Percentiles rank a stretch among this genome's conserved stretches.
Conservation (phyloP, 306 rosid species). For the Quercus berberidifolia region DNA sequence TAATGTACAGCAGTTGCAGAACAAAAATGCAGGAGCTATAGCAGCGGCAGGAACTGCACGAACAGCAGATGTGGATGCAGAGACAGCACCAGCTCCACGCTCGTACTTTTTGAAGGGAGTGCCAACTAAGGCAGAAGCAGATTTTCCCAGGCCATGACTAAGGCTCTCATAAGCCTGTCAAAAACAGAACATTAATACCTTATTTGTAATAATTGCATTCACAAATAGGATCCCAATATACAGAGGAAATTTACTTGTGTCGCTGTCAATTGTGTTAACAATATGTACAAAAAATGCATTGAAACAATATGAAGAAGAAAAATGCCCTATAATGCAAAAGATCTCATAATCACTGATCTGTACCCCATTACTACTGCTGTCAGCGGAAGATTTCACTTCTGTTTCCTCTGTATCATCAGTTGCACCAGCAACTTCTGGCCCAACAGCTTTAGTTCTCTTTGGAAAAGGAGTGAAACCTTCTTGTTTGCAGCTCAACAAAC, state of each 20-base stretch:
- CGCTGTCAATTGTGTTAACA: not conserved
- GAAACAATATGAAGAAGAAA: not conserved
- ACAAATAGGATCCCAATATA: not conserved
- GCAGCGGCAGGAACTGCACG: slow-evolving; percentile 90
- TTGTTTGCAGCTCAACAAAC: too few species aligned
- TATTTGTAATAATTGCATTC: not conserved
- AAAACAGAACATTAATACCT: slow-evolving; percentile 18
- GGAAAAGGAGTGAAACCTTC: too few species aligned
- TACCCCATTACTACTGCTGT: too few species aligned
- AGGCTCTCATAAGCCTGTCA: slow-evolving; percentile 86
- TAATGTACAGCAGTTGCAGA: slow-evolving; percentile 92
- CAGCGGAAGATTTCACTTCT: too few species aligned
- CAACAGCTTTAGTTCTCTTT: too few species aligned
- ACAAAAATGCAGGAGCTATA: slow-evolving; percentile 83
- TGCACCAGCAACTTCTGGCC: too few species aligned
- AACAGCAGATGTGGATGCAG: slow-evolving; percentile 88
- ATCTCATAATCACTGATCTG: not conserved
- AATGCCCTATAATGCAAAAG: not conserved
- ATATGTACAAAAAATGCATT: not conserved
- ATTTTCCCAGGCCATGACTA: slow-evolving; percentile 88
- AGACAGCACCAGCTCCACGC: slow-evolving; percentile 88
- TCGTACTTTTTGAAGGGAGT: slow-evolving; percentile 79
- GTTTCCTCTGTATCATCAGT: too few species aligned
- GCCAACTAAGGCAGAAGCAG: slow-evolving; percentile 89
- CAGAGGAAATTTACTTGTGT: not conserved